Evolutionary conservation across 495 filamentous ascomycete species (phyloP).

Genomic region (Umbilicaria muhlenbergii): DNA sequence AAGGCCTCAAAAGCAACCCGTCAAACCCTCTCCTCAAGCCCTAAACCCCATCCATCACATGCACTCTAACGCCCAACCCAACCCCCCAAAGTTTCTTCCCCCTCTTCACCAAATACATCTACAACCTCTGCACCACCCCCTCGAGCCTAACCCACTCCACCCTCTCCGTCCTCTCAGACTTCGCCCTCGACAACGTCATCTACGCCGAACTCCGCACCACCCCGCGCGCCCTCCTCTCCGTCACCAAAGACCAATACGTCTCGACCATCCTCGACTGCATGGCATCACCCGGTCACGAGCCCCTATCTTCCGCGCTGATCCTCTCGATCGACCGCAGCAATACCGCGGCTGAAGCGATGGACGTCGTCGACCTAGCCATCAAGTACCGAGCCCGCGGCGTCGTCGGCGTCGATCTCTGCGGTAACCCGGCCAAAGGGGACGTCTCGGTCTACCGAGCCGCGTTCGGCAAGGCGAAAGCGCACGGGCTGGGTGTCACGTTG

Average conservation of each 20-base stretch:
- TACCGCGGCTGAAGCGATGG: conserved; percentile 34
- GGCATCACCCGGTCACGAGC: conserved; percentile 24
- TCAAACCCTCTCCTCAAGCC: background rate
- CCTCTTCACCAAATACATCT: conserved; percentile 65
- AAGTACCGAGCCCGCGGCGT: conserved; percentile 38
- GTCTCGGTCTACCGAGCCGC: conserved; percentile 38
- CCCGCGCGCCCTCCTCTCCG: conserved; percentile 40
- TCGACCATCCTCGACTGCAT: conserved; percentile 46
- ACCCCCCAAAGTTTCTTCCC: conserved; percentile 60
- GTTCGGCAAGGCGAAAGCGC: conserved; percentile 36
- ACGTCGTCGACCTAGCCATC: conserved; percentile 47
- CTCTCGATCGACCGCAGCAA: conserved; percentile 59
- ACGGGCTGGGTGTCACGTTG: conserved; percentile 47
- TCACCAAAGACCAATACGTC: conserved; percentile 50
- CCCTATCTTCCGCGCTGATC: conserved; percentile 38
- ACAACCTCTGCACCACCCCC: conserved; percentile 47
- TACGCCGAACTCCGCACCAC: conserved; percentile 78
- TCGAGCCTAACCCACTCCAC: conserved; percentile 46
- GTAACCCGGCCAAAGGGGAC: conserved; percentile 51
- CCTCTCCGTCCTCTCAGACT: conserved; percentile 51
- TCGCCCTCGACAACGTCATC: conserved; percentile 53
- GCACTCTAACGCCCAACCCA: conserved; percentile 13
- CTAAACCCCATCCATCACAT: background rate
- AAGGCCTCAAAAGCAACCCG: background rate
- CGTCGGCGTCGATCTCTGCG: conserved; percentile 70